Evolutionary conservation across 495 filamentous ascomycete species (phyloP), one percentile per base, ranked within the genome.

Genomic region (Penicillium cinerascens): DNA sequence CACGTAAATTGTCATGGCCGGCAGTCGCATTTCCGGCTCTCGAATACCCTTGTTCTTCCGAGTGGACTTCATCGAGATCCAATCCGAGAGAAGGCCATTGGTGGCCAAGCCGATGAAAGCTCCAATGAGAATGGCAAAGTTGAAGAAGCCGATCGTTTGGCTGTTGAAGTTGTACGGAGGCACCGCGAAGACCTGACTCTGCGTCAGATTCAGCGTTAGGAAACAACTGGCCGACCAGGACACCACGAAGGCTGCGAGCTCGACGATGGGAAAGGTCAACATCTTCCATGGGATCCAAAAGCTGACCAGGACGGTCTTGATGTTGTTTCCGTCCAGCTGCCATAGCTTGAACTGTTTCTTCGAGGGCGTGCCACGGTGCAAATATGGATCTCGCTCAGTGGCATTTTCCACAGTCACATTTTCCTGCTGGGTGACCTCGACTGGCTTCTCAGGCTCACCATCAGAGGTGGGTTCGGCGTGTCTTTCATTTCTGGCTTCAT

Each of bases 11-110:
- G 85, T 73, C 70, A 86, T 78, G 0, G 82, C 75, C 5, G 78
- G 79, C 23, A 87, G 64, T 18, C 84, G 71, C 85, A 88, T 87
- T 61, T 88, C 85, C 0, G 84, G 82, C 66, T 88, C 85, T 44
- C 84, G 78, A 59, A 87, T 82, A 11, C 83, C 84, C 17, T 67
- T 51, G 57, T 88, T 87, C 47, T 71, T 68, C 17, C 64, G 67
- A 1, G 85, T 87, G 3, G 78, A 68, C 26, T 71, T 67, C 52
- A 80, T 84, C 10, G 80, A 78, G 16, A 87, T 68, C 61, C 74
- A 80, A 59, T 87, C 85, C 18, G 73, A 78, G 3, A 84, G 67
- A 0, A 81, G 80, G 1, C 84, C 84, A 16, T 81, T 81, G 15
- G 81, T 82, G 6, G 67, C 61, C 13, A 85, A 61, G 11, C 82